Conservation (phyloP, 2,329 filamentous ascomycete genomes). For the Chaetomium strumarium region DNA sequence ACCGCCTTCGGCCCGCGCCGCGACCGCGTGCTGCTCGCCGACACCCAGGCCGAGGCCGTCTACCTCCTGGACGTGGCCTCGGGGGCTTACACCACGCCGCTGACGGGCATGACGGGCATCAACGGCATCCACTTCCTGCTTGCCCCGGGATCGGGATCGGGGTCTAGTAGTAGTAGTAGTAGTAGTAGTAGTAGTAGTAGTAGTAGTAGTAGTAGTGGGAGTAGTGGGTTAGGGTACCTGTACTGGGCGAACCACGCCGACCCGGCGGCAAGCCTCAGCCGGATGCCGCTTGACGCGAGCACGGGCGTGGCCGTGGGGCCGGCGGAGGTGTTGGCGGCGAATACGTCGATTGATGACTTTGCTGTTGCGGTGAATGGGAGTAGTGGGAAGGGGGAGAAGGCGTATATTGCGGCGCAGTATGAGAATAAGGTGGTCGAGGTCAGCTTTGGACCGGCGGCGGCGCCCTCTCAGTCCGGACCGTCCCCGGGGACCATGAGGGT, state of each 20-base stretch:
- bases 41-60: conserved; percentile 8
- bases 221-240: too few species aligned
- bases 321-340: conserved; percentile 38
- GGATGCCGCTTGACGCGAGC: conserved; percentile 27
- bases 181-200: too few species aligned
- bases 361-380: not conserved
- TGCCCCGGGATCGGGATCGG: not conserved
- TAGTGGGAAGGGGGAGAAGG: conserved; percentile 2
- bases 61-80: conserved; percentile 14
- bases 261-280: conserved; percentile 1
- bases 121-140: conserved; percentile 12
- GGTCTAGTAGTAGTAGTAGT: too few species aligned
- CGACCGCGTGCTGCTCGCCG: conserved; percentile 9
- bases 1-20: not conserved
- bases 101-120: conserved; percentile 13
- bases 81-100: conserved; percentile 6
- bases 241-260: conserved; percentile 8
- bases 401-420: conserved; percentile 8
- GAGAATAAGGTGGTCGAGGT: conserved; percentile 6
- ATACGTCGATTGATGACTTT: conserved; percentile 11
- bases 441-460: not conserved
- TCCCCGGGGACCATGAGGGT: conserved; percentile 3
- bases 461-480: not conserved
- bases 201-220: too few species aligned
- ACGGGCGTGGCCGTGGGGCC: conserved; percentile 51